Evolutionary conservation across 805 yeast species (phyloP), one percentile per base, ranked within the genome.

Genomic region (Candida cerambycidarum): DNA sequence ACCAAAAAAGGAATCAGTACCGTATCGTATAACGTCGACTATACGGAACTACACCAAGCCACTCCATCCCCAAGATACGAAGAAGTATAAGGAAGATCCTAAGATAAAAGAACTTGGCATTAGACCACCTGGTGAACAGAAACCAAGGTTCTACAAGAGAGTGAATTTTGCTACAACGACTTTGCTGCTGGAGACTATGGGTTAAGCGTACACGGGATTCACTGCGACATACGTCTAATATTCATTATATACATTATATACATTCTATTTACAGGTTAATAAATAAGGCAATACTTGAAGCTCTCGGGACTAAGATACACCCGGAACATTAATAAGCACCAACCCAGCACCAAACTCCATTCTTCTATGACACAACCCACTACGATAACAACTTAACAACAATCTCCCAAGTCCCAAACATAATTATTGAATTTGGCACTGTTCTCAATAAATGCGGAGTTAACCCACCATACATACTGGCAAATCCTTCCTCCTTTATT

Each of bases 361-460:
- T n/a, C n/a, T n/a, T n/a, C n/a, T n/a, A n/a, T n/a, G n/a, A n/a
- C n/a, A n/a, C n/a, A 21, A 6, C 8, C n/a, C 23, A 9, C 35
- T 39, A 46, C 9, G 50, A 49, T 32, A 49, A 62, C 37, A 68
- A 52, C 43, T 72, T 54, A 10, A 70, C 75, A 18, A 70, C 69
- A 27, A 93, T 62, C 60, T 93, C 99, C 98, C 98, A 93, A 3
- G 98, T 90, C 35, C 99, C 99, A 71, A 93, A 93, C 99, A 93
- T 93, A 54, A 93, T 92, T 60, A 93, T 89, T 57, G 96, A 86
- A 65, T 93, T 93, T 3, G 99, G 99, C 40, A 93, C 99, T 0
- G 99, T 93, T 65, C 99, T 80, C 69, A 93, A 77, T 56, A 93
- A 70, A 66, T 93, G 99, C 3, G 99, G 97, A 1, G 99, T 93